Base-by-base conservation (phyloP, 1,284 basidiomycete species). In the Trichosporon sp. region DNA sequence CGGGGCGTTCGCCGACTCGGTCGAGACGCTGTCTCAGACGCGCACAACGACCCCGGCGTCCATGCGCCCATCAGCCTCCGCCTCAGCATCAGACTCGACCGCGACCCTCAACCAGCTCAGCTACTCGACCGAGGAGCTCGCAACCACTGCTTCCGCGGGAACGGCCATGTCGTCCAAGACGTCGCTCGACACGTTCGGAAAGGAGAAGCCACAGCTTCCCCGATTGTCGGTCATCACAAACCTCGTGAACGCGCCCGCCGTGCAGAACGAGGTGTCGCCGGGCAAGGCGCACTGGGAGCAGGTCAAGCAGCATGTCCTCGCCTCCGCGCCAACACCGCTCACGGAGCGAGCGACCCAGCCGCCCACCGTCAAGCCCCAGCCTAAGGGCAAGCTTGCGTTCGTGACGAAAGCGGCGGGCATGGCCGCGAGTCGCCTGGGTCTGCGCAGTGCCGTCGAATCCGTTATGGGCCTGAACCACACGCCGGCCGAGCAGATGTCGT, bases 241-340 rank as follows among this genome's bases (percentile, higher is more conserved):
- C 29, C 56, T 60, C 18, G 29, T 7, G 7, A n/a, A 60, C 27
- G 56, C 27, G 13, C 27, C 56, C 6, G 29, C 56, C n/a, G 56
- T 23, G 2, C 56, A 31, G 13, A 4, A 25, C 13, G 56, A 32
- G 13, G 56, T 60, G 4, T 78, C 77, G 0, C 80, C 80, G 2
- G 75, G 77, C 27, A 70, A 79, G 65, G 74, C 74, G 64, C 80
- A 81, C 66, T 82, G 80, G 80, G 75, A 80, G 47, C 78, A 81
- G 58, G 79, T 82, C 60, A 75, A 79, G 13, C 56, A 73, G 11
- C 78, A 80, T 66, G 77, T 82, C 15, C 68, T 81, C 7, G n/a
- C 53, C n/a, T n/a, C n/a, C 9, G 75, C 71, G 1, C 76, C 78
- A 1, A 73, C 77, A 4, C 76, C 76, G 3, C 64, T 68, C 8